Evolutionary conservation across 2,329 filamentous ascomycete genomes (phyloP), one percentile per base, ranked within the genome.

Genomic region (Colletotrichum gigasporum): DNA sequence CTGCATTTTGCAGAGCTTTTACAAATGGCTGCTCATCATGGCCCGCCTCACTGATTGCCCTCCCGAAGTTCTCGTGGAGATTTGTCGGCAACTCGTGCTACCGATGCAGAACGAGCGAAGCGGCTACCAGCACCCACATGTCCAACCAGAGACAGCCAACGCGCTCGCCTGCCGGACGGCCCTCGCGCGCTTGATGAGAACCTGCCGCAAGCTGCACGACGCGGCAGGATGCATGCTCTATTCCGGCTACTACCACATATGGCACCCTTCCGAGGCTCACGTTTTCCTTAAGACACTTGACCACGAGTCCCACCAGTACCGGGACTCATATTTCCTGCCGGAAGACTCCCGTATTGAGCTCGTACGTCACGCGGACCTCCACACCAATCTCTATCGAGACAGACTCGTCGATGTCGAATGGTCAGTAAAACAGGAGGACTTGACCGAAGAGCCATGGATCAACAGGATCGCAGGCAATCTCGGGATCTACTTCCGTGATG

Each of bases 141-240:
- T 14, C 5, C 11, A 20, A n/a, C 22, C 54, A 2, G 14, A 26
- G 9, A 53, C 47, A 6, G 8, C 20, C 5, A 9, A 52, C 4
- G 47, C 44, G 12, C 22, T 63, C 2, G 10, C 28, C 2, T 63
- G 53, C 4, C 26, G 35, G 20, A 35, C 22, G 18, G 16, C 60
- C 3, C 54, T 59, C 11, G 44, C 44, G 2, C 30, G 60, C 2
- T 16, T 59, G 12, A 63, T 63, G 54, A 11, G 44, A n/a, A 59
- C 45, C 3, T 59, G 53, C 12, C 54, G 35, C 34, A 37, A 30
- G 18, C 9, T 63, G 35, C 53, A 58, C 28, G 53, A 58, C 28
- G 54, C 11, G 7, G 60, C 60, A 8, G 60, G 44, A 10, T 45
- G 45, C 30, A 24, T 52, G 35, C 37, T 63, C 28, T 59, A 47